phyloP scores from a whole-genome alignment of 345 rosid species.

The Toxicodendron radicans region DNA sequence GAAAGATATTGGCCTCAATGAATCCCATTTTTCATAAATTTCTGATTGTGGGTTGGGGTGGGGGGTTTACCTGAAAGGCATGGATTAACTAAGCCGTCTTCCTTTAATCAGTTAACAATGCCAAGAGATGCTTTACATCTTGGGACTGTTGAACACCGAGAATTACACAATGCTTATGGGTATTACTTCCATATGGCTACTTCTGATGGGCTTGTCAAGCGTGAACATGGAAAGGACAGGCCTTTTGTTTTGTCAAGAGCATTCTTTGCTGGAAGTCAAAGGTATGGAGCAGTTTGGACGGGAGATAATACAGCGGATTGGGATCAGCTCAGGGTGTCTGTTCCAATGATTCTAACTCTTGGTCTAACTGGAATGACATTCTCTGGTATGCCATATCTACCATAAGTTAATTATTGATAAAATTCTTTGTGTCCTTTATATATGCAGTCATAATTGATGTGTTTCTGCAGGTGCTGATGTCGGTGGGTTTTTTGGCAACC shows the following conservation, averaged over 20 bases:
- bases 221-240: constrained; percentile 84
- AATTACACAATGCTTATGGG: constrained; percentile 92
- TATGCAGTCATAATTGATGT: neutral
- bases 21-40: neutral
- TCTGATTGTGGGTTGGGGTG: neutral
- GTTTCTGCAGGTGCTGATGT: constrained; percentile 82
- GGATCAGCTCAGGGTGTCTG: constrained; percentile 95
- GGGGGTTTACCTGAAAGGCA: neutral
- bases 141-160: constrained; percentile 86
- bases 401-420: neutral
- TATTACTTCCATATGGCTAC: constrained; percentile 98
- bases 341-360: constrained; percentile 91
- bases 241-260: constrained; percentile 99
- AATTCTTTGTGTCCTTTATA: neutral
- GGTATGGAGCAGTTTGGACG: constrained; percentile 96
- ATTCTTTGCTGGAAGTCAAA: constrained; percentile 93
- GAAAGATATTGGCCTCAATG: neutral
- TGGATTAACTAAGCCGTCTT: constrained; percentile 17
- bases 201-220: constrained; percentile 88
- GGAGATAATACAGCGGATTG: constrained; percentile 97
- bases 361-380: constrained; percentile 87
- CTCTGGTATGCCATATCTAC: constrained; percentile 54
- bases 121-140: constrained; percentile 94
- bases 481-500: constrained; percentile 98
- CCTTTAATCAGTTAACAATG: constrained; percentile 68